A percentile compares a stretch with the other conserved stretches of the same genome.
These are phyloP conservation scores for Colletotrichum acutatum DNA, from an alignment of 2,329 filamentous ascomycete genomes.

Conservation along the genomic window DNA sequence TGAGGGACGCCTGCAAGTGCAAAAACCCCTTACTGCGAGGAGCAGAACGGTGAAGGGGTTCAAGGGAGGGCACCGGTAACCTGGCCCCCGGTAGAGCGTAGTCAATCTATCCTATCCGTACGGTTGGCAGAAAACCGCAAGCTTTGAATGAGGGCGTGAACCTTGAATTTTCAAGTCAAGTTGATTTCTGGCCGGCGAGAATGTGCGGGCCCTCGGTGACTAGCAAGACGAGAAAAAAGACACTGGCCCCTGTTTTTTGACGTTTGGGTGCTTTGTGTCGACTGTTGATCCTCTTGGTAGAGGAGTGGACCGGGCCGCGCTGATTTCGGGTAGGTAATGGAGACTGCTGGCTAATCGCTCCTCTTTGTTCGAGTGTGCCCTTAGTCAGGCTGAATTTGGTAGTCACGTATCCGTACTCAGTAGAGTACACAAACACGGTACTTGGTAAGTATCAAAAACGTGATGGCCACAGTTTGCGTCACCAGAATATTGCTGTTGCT, in stretches of 20 bases:
- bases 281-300: background rate
- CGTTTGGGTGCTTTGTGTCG: background rate
- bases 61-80: slow-evolving; percentile 13
- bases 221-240: background rate
- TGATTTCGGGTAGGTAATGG: slow-evolving; percentile 14
- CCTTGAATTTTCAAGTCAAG: background rate
- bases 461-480: background rate
- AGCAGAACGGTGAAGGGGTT: slow-evolving; percentile 15
- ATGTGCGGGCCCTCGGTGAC: slow-evolving; percentile 3
- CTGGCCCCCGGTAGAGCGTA: slow-evolving; percentile 22
- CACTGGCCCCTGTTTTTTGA: background rate
- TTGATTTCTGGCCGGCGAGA: background rate
- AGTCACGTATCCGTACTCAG: background rate
- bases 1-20: background rate
- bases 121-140: background rate
- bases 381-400: slow-evolving; percentile 4
- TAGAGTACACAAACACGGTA: background rate
- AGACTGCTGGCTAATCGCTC: slow-evolving; percentile 1
- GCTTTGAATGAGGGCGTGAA: background rate
- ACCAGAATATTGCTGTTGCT: background rate
- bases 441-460: background rate
- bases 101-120: background rate
- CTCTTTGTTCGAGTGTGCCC: background rate
- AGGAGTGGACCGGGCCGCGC: slow-evolving; percentile 25
- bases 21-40: background rate